Percentiles rank a stretch among this genome's conserved stretches.
phyloP scores from a whole-genome alignment of 2,329 filamentous ascomycete genomes.

The Talaromyces sp. region DNA sequence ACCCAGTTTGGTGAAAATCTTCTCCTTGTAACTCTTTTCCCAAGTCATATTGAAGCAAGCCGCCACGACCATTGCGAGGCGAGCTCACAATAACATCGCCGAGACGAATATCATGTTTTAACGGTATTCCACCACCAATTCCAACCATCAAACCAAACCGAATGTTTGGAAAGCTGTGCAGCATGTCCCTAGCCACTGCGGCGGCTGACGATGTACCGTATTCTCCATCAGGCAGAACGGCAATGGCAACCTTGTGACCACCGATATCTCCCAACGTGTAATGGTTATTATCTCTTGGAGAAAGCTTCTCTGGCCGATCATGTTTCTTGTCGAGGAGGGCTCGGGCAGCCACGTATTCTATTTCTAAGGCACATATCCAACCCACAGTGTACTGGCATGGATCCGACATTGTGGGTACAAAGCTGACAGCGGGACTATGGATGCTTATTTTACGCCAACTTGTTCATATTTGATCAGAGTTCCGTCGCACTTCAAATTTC shows the following conservation, averaged over 20 bases:
- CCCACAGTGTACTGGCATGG: not conserved
- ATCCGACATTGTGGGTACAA: not conserved
- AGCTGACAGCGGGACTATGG: not conserved
- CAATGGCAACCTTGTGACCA: not conserved
- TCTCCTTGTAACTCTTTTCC: not conserved
- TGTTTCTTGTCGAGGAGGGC: not conserved
- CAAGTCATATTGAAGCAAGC: constrained; percentile 1
- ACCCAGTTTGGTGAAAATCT: not conserved
- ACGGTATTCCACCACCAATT: not conserved
- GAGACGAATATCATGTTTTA: constrained; percentile 7
- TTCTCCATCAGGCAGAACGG: not conserved
- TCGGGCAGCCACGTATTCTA: not conserved
- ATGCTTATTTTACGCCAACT: not conserved
- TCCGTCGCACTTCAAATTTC: too few relatives aligned
- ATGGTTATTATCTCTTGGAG: not conserved
- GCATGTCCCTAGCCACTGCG: not conserved
- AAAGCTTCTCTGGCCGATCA: not conserved
- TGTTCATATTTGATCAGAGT: too few relatives aligned
- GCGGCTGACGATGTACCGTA: not conserved
- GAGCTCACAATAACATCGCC: constrained; percentile 9
- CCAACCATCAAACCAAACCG: not conserved
- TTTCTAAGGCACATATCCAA: not conserved
- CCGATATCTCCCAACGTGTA: not conserved
- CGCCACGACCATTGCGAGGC: not conserved
- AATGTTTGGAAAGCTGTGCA: constrained; percentile 1